Percentiles rank a stretch among this genome's conserved stretches.
These are phyloP conservation scores for Forsythia viridissima DNA, from an alignment of 257 asterid species.

Conservation along the genomic window DNA sequence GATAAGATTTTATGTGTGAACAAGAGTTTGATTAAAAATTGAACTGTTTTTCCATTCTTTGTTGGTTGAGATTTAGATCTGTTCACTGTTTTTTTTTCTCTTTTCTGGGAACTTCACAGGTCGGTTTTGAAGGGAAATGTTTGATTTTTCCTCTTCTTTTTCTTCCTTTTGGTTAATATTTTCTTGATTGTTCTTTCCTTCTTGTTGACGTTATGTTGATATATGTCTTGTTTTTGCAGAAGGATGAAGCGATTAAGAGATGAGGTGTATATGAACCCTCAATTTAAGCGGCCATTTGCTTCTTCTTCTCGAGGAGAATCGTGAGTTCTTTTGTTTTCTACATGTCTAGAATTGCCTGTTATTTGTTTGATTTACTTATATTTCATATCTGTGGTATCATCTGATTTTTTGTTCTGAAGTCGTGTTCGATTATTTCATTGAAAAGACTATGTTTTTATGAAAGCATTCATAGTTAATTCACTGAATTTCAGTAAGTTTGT, in stretches of 20 bases:
- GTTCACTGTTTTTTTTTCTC: slow-evolving; percentile 32
- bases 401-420: slow-evolving; percentile 14
- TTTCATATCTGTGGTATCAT: background rate
- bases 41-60: slow-evolving; percentile 15
- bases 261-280: slow-evolving; percentile 67
- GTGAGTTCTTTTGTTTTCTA: slow-evolving; percentile 45
- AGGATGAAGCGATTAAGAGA: slow-evolving; percentile 88
- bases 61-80: slow-evolving; percentile 60
- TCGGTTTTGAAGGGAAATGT: slow-evolving; percentile 29
- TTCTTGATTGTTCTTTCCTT: slow-evolving; percentile 19
- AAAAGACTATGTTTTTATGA: slow-evolving; percentile 19
- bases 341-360: slow-evolving; percentile 12
- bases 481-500: slow-evolving; percentile 30
- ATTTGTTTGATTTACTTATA: slow-evolving; percentile 22
- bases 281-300: slow-evolving; percentile 76
- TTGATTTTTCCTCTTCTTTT: background rate
- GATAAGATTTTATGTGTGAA: slow-evolving; percentile 16
- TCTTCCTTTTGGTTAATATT: too few species aligned
- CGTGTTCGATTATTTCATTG: slow-evolving; percentile 22
- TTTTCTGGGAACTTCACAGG: slow-evolving; percentile 46
- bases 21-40: slow-evolving; percentile 31
- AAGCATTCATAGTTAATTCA: slow-evolving; percentile 31
- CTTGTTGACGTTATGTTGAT: slow-evolving; percentile 29
- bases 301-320: slow-evolving; percentile 79
- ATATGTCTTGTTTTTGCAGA: slow-evolving; percentile 34